A percentile compares a stretch with the other conserved stretches of the same genome.
Conservation (phyloP, 2,329 filamentous ascomycete species). For the Aureobasidium sp. region DNA sequence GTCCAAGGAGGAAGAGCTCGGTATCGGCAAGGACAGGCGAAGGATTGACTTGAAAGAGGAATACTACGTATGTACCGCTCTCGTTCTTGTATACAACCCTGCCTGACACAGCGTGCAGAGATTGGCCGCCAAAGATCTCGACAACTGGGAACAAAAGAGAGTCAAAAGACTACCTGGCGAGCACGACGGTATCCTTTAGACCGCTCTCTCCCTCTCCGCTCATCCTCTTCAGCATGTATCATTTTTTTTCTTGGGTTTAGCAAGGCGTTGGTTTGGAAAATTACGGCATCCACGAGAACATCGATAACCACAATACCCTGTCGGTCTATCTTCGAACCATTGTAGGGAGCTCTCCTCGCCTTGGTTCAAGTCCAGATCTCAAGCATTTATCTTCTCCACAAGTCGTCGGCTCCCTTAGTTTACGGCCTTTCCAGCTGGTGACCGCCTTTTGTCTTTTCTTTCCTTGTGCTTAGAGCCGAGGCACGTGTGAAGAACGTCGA, state of each 20-base stretch:
- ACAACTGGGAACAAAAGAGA: conserved; percentile 94
- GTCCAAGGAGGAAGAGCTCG: conserved; percentile 77
- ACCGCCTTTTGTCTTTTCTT: not conserved
- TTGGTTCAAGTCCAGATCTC: not conserved
- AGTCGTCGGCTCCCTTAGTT: not conserved
- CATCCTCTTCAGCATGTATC: not conserved
- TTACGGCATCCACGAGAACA: not conserved
- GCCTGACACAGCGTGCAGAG: conserved; percentile 44
- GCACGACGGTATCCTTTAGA: conserved; percentile 70
- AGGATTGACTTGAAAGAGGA: conserved; percentile 77
- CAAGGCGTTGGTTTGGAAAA: conserved; percentile 9
- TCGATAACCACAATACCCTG: not conserved
- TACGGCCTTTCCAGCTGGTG: not conserved
- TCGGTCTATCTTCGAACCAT: not conserved
- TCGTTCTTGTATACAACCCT: no score
- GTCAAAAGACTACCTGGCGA: conserved; percentile 87
- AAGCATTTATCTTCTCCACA: not conserved
- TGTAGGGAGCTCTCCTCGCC: not conserved
- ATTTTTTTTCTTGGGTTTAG: not conserved
- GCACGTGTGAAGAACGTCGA: not conserved
- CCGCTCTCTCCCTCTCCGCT: not conserved
- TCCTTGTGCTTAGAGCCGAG: not conserved
- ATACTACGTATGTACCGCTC: conserved; percentile 63
- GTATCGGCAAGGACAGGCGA: conserved; percentile 62
- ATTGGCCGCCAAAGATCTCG: conserved; percentile 80